These are phyloP conservation scores for Diaporthe sp. DNA, from an alignment of 2,329 filamentous ascomycete genomes.

Conservation along the genomic window DNA sequence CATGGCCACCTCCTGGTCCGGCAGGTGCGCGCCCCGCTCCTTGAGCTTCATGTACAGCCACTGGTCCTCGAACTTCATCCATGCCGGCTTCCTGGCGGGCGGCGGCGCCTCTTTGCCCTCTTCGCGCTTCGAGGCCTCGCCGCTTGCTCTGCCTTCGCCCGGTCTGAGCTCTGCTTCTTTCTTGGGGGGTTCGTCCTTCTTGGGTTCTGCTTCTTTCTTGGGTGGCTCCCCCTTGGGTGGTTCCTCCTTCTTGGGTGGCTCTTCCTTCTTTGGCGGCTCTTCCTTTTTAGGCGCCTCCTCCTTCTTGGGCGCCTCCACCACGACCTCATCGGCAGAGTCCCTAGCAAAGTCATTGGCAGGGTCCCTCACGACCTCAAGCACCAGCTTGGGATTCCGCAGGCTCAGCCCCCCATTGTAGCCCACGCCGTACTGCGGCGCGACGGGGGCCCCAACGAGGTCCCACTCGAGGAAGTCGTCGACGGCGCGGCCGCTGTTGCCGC, in stretches of 20 bases:
- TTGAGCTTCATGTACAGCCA: slow-evolving; percentile 53
- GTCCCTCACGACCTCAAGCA: slow-evolving; percentile 42
- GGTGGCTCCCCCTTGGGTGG: not conserved
- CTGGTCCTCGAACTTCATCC: slow-evolving; percentile 46
- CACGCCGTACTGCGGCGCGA: slow-evolving; percentile 43
- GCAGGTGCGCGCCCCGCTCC: slow-evolving; percentile 43
- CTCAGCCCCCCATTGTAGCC: slow-evolving; percentile 53
- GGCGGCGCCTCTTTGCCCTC: not conserved
- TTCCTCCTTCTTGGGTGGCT: not conserved
- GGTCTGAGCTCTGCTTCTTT: not conserved
- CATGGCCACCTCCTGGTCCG: slow-evolving; percentile 44
- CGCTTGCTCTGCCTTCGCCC: too few species aligned
- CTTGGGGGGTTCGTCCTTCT: not conserved
- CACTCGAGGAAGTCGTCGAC: slow-evolving; percentile 55
- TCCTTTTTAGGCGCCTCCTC: not conserved
- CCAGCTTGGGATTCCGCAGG: slow-evolving; percentile 48
- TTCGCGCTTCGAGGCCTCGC: not conserved
- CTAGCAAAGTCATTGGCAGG: slow-evolving; percentile 37
- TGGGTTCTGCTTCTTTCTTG: not conserved
- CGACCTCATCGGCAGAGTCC: not conserved
- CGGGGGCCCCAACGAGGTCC: slow-evolving; percentile 53
- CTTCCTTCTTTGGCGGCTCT: too few species aligned
- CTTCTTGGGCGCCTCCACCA: not conserved
- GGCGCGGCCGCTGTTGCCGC: slow-evolving; percentile 47
- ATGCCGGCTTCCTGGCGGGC: slow-evolving; percentile 3